Percentiles rank a stretch among this genome's conserved stretches.
phyloP scores from a whole-genome alignment of 441 rosid species.

The Metrosideros polymorpha region DNA sequence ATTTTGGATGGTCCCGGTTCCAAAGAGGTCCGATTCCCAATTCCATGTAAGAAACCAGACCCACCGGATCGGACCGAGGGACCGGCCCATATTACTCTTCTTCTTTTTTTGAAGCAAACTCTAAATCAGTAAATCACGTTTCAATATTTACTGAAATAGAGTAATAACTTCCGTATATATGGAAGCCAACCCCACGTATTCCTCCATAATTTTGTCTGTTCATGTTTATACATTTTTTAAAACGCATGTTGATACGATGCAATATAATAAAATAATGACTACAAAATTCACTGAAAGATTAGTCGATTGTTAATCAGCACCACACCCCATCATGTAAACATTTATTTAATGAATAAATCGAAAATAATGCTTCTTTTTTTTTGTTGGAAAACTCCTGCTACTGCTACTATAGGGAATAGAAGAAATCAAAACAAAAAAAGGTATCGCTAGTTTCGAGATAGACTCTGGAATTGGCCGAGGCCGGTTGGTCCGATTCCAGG shows the following conservation, averaged over 20 bases:
- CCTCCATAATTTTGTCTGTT: not conserved
- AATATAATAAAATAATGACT: not conserved
- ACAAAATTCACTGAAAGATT: not conserved
- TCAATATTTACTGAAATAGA: not conserved
- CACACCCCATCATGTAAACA: not conserved
- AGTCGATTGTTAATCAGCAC: not conserved
- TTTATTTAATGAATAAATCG: not conserved
- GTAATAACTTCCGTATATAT: not conserved
- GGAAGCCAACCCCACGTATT: not conserved
- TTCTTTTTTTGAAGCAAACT: not conserved
- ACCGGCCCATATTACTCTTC: not conserved
- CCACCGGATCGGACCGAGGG: fast-evolving
- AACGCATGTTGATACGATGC: not conserved
- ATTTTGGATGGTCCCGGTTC: not conserved
- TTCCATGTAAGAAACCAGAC: too few relatives aligned
- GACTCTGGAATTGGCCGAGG: not conserved
- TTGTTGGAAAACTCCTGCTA: not conserved
- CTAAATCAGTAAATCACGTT: not conserved
- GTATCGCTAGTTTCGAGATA: not conserved
- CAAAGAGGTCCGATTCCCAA: not conserved
- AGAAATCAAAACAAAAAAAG: not conserved
- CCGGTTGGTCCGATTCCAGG: not conserved
- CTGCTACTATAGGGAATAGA: not conserved
- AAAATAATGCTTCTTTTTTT: not conserved
- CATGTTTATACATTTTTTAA: too few relatives aligned